Evolutionary conservation across 768 basidiomycete species (phyloP), one percentile per base, ranked within the genome.

Genomic region (Tricholoma hemisulphureum): DNA sequence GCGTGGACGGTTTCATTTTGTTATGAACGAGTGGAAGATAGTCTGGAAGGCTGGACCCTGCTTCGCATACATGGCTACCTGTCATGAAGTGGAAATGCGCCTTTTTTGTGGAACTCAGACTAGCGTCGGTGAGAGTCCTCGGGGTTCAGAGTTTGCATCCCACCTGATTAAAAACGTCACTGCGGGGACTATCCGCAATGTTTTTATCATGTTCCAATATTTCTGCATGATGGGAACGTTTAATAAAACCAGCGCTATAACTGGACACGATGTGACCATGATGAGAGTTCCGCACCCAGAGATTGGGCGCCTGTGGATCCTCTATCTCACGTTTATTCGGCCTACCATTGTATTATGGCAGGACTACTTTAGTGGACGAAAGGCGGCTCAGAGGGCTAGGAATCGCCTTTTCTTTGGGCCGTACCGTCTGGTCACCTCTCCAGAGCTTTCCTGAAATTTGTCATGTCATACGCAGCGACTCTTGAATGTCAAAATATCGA

Each of bases 81-180:
- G 45, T 13, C 45, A 46, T 24, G 5, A 46, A 11, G 45, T 46
- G 21, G 45, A 46, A 46, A 46, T 46, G 45, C 24, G 24, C 13
- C 45, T 46, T 46, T 46, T 46, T 46, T 46, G 13, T 46, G 45
- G 23, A 46, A 46, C 23, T 46, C 45, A 46, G 24, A 46, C 23
- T 14, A 52, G 24, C 4, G 32, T 21, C 10, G 60, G 64, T 2
- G 62, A 63, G 43, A 62, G 64, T 1, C 62, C 57, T 6, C 31
- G 62, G 29, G 61, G 58, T 6, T 63, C 60, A 9, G 66, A 67
- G 37, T 4, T 63, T 8, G 62, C 58, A 3, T 58, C 57, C n/a
- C 53, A 61, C 34, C 32, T 63, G 14, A 21, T 65, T 31, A 14
- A 24, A 4, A 67, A 67, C 23, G 55, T 62, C 21, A n/a, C 49